Evolutionary conservation across 1,284 basidiomycete species (phyloP).

Genomic region (Cutaneotrichosporon sp.): DNA sequence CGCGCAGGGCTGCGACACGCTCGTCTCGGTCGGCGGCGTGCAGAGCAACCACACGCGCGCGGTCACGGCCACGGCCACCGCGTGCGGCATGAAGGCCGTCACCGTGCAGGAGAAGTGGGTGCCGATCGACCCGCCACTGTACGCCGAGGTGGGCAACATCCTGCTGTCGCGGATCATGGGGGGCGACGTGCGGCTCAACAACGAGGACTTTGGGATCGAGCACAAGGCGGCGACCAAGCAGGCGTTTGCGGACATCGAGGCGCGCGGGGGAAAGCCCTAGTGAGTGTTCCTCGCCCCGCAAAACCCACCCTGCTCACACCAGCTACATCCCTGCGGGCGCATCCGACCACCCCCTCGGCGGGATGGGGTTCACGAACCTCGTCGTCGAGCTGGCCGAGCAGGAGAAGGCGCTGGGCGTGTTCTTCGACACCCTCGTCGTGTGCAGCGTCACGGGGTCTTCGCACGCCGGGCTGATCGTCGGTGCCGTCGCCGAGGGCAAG

Average conservation of each 20-base stretch:
- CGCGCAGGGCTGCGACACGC: constrained; percentile 33
- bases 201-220: constrained; percentile 39
- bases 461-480: constrained; percentile 40
- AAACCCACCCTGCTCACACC: too few species aligned
- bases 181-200: constrained; percentile 39
- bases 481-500: constrained; percentile 38
- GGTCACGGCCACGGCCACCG: constrained; percentile 25
- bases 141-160: constrained; percentile 42
- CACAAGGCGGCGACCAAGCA: constrained; percentile 36
- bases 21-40: constrained; percentile 44
- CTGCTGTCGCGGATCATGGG: constrained; percentile 42
- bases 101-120: constrained; percentile 45
- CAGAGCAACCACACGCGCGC: constrained; percentile 43
- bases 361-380: constrained; percentile 35
- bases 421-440: constrained; percentile 42
- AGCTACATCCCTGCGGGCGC: constrained; percentile 43
- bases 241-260: constrained; percentile 37
- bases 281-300: too few species aligned
- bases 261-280: constrained; percentile 38
- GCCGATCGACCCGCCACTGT: constrained; percentile 41
- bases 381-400: constrained; percentile 41
- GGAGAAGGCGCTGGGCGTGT: constrained; percentile 34
- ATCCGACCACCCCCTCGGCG: constrained; percentile 40
- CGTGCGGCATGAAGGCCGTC: constrained; percentile 25
- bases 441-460: constrained; percentile 42